phyloP scores from a whole-genome alignment of 2,329 filamentous ascomycete species.

The Alternaria brassicae region DNA sequence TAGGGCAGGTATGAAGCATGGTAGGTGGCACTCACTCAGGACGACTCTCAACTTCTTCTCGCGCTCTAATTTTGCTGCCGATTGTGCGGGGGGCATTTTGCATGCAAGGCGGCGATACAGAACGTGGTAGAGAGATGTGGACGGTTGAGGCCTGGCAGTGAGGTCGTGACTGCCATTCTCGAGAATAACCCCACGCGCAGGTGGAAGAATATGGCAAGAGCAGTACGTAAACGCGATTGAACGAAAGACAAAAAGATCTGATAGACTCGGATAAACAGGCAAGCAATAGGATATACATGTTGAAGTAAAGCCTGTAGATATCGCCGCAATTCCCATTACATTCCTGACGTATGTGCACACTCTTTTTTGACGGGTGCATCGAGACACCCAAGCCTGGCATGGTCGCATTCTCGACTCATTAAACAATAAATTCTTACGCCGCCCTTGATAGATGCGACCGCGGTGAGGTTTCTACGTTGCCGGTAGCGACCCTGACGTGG shows the following conservation, averaged over 20 bases:
- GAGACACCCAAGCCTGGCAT: not conserved
- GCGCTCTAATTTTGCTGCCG: constrained; percentile 38
- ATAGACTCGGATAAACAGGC: not conserved
- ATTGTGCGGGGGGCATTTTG: constrained; percentile 34
- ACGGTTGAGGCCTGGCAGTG: not conserved
- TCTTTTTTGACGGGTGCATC: not conserved
- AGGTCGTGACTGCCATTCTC: constrained; percentile 1
- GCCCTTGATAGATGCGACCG: not conserved
- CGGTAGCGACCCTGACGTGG: constrained; percentile 31
- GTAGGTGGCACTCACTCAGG: constrained; percentile 32
- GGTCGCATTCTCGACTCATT: not conserved
- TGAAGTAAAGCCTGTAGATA: constrained; percentile 1
- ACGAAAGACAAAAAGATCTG: not conserved
- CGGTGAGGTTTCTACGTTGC: constrained; percentile 7
- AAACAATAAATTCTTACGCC: not conserved
- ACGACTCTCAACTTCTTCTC: constrained; percentile 47
- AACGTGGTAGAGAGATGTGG: no score
- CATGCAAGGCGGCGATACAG: no score
- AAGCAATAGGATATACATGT: not conserved
- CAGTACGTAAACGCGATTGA: not conserved
- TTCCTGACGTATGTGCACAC: not conserved
- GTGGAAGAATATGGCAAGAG: constrained; percentile 1
- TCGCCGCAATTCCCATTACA: not conserved
- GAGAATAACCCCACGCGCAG: not conserved
- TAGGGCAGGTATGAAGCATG: not conserved